Base-by-base conservation (phyloP, 2,329 filamentous ascomycete genomes). In the Penicillium freii region DNA sequence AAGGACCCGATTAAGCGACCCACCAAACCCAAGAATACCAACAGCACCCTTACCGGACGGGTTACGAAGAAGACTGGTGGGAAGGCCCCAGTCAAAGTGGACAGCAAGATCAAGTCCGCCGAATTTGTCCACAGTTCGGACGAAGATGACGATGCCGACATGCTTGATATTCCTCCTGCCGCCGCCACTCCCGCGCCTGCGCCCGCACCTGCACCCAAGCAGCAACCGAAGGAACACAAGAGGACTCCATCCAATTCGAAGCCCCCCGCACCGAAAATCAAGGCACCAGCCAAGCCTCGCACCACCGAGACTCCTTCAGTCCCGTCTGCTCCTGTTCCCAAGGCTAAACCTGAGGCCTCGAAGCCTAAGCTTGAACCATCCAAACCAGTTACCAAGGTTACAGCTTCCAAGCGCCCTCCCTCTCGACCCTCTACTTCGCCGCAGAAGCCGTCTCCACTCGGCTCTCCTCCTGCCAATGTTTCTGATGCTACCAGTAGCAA, bases 391-490 rank as follows among this genome's bases (percentile, higher is more conserved):
- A 60, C 58, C 27, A 75, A 76, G 59, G 66, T 65, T 47, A 69
- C 72, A 42, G 67, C 74, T 36, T 68, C 70, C 15, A 74, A 76
- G 57, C 67, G 73, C 42, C 68, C 71, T 17, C 65, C 69, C 71
- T 77, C 70, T 56, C 76, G 68, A 61, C 70, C 65, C 49, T 76
- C 73, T 23, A 84, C 77, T 58, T 84, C 82, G 42, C 83, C 84
- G 1, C 82, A 81, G 66, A 86, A 86, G 52, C 84, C 84, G 2
- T 87, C 85, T 17, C 84, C 84, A 13, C 79, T 87, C 11, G 84
- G 82, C 10, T 86, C 84, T 2, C 83, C 83, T 23, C 84, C 84
- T 6, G 80, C 84, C 59, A 86, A 84, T 68, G 81, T 82, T 29
- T 86, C 84, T 21, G 83, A 87, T 66, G 74, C 82, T 54, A 76